Conservation (phyloP, 2,329 filamentous ascomycete species). For the Sporothrix variecibatus region DNA sequence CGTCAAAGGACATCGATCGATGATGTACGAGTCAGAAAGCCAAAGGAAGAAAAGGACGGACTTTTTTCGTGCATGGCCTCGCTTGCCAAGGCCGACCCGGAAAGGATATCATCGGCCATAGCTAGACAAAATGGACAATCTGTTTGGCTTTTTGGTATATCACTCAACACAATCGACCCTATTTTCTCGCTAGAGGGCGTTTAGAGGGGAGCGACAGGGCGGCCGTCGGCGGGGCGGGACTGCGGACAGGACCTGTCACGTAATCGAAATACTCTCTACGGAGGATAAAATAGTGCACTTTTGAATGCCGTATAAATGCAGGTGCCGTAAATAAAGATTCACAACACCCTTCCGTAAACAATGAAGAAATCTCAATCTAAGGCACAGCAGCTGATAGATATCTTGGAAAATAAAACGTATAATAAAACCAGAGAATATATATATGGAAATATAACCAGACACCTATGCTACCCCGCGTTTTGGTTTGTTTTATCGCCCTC, state of each 20-base stretch:
- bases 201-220: conserved; percentile 1
- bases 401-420: not conserved
- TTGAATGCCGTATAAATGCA: not conserved
- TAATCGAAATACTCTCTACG: not conserved
- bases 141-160: not conserved
- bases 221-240: not conserved
- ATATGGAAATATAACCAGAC: not conserved
- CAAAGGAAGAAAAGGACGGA: not conserved
- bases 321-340: not conserved
- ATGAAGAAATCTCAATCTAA: not conserved
- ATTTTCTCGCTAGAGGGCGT: not conserved
- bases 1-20: not conserved
- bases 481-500: not conserved
- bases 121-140: not conserved
- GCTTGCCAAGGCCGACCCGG: conserved; percentile 7
- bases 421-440: not conserved
- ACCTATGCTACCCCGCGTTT: not conserved
- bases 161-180: not conserved
- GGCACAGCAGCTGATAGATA: not conserved
- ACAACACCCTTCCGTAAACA: not conserved
- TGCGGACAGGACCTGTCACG: not conserved
- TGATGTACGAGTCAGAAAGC: not conserved
- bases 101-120: conserved; percentile 15
- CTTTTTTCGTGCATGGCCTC: not conserved
- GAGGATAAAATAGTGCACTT: not conserved